phyloP scores from a whole-genome alignment of 305 asterid genomes.

The Withania somnifera region DNA sequence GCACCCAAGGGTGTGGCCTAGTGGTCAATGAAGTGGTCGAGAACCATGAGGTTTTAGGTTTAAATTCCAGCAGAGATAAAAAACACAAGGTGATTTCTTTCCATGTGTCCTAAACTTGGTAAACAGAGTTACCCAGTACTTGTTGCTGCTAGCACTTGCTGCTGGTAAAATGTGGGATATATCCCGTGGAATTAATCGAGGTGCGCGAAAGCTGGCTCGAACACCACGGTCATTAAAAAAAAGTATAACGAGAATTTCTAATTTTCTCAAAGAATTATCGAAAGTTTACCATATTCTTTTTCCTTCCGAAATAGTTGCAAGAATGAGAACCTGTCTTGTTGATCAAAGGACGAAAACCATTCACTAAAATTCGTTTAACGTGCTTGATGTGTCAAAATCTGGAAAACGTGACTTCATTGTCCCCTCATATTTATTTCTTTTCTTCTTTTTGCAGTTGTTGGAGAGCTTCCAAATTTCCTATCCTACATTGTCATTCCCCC shows the following conservation, averaged over 20 bases:
- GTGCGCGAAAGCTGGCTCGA: too few species aligned
- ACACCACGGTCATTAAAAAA: too few species aligned
- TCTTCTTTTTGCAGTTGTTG: conserved; percentile 49
- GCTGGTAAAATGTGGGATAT: too few species aligned
- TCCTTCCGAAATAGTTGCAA: neutral
- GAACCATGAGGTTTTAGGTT: too few species aligned
- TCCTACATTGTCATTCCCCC: conserved; percentile 69
- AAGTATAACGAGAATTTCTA: neutral
- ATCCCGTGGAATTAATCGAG: too few species aligned
- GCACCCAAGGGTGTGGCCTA: too few species aligned
- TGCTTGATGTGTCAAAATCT: neutral
- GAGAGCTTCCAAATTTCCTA: conserved; percentile 65
- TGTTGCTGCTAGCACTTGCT: too few species aligned
- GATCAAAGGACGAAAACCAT: neutral
- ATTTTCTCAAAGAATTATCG: neutral
- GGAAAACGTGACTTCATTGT: neutral
- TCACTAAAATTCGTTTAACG: neutral
- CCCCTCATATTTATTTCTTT: neutral
- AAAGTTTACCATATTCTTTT: neutral
- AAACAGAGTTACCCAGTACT: too few species aligned
- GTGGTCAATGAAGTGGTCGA: too few species aligned
- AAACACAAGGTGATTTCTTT: too few species aligned
- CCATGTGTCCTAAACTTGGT: too few species aligned
- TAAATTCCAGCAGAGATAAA: too few species aligned
- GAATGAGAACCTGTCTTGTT: neutral